A percentile compares a stretch with the other conserved stretches of the same genome.
phyloP scores from a whole-genome alignment of 2,329 filamentous ascomycete species.

The Fusarium sp. region DNA sequence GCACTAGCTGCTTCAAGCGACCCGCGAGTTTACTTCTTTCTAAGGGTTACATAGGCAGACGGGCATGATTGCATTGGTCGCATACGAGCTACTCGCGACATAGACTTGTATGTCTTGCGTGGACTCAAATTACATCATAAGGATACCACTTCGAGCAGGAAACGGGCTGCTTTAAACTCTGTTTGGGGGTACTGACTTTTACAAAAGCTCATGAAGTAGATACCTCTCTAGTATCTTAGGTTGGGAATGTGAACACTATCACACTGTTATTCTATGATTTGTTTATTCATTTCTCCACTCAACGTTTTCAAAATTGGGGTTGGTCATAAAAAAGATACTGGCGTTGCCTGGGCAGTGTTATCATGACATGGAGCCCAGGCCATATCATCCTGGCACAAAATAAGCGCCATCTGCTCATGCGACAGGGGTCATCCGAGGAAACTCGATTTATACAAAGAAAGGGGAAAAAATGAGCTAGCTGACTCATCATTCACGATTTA shows the following conservation, averaged over 20 bases:
- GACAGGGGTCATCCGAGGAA: neutral
- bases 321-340: neutral
- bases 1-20: conserved; percentile 25
- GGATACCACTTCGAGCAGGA: conserved; percentile 41
- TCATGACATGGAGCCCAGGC: conserved; percentile 13
- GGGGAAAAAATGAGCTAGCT: neutral
- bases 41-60: conserved; percentile 29
- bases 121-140: conserved; percentile 42
- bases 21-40: conserved; percentile 16
- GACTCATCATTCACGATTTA: neutral
- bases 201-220: neutral
- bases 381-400: neutral
- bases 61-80: conserved; percentile 34
- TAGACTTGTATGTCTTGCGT: conserved; percentile 30
- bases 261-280: neutral
- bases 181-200: neutral
- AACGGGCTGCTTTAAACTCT: conserved; percentile 10
- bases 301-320: neutral
- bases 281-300: neutral
- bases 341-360: neutral
- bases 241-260: neutral
- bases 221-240: neutral
- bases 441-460: neutral
- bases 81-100: conserved; percentile 22
- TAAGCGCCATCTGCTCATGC: neutral